A percentile compares a stretch with the other conserved stretches of the same genome.
Conservation (phyloP, 371 early-diverging fungal species). For the Mortierella sp. region DNA sequence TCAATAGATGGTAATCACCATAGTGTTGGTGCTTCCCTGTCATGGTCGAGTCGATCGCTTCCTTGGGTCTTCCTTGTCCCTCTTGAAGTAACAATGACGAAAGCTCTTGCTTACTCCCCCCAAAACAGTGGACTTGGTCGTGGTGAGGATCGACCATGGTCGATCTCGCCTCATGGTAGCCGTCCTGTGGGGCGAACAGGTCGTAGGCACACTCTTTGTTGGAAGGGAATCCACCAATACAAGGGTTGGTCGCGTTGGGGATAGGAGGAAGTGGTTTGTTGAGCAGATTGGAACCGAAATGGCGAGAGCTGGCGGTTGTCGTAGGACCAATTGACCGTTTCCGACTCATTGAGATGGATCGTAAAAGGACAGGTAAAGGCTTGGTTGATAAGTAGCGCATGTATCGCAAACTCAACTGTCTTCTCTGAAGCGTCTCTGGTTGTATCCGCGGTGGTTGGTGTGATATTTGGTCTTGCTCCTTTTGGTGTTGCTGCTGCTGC, state of each 20-base stretch:
- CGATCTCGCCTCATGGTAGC: conserved; percentile 6
- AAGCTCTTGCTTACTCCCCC: not conserved
- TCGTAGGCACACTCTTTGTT: not conserved
- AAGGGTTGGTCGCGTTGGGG: not conserved
- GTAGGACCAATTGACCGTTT: conserved; percentile 5
- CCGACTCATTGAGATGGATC: not conserved
- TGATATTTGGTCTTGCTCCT: no score
- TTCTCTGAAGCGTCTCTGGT: not conserved
- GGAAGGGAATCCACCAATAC: not conserved
- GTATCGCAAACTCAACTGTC: not conserved
- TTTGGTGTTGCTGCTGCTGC: not conserved
- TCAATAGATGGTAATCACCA: conserved; percentile 19
- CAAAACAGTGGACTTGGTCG: no score
- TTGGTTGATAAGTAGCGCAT: conserved; percentile 16
- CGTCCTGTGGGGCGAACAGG: not conserved
- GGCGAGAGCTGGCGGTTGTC: not conserved
- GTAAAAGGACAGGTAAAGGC: not conserved
- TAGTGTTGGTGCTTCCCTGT: not conserved
- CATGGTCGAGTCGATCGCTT: not conserved
- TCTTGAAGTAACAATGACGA: not conserved
- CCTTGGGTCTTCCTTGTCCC: not conserved
- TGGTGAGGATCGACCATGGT: not conserved
- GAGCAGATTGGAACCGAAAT: not conserved
- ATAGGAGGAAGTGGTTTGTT: conserved; percentile 32
- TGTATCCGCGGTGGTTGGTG: not conserved